Evolutionary conservation across 2,329 filamentous ascomycete genomes (phyloP).

Genomic region (Bipolaris victoriae): DNA sequence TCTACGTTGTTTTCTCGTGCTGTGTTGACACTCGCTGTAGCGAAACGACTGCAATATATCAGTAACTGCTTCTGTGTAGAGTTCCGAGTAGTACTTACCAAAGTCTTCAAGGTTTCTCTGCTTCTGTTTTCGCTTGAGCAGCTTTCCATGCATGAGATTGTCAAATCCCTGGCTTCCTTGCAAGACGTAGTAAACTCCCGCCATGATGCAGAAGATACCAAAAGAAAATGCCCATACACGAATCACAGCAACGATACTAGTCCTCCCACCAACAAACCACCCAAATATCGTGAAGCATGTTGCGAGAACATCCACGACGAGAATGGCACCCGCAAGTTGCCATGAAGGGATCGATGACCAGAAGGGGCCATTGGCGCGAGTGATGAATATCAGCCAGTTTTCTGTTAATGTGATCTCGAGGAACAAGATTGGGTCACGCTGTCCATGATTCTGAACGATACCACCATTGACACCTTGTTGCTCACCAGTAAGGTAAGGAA

Average conservation of each 20-base stretch:
- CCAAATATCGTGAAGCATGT: slow-evolving; percentile 87
- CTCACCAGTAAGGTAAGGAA: slow-evolving; percentile 52
- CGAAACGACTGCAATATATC: slow-evolving; percentile 73
- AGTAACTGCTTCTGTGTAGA: slow-evolving; percentile 45
- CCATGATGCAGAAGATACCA: slow-evolving; percentile 85
- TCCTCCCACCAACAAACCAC: slow-evolving; percentile 74
- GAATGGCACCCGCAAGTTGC: slow-evolving; percentile 79
- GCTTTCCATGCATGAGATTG: slow-evolving; percentile 92
- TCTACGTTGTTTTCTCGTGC: slow-evolving; percentile 84
- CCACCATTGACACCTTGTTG: slow-evolving; percentile 70
- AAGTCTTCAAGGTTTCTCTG: slow-evolving; percentile 89
- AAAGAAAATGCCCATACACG: slow-evolving; percentile 93
- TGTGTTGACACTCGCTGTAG: slow-evolving; percentile 89
- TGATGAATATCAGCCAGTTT: slow-evolving; percentile 98
- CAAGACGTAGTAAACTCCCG: slow-evolving; percentile 77
- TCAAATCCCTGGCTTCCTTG: slow-evolving; percentile 83
- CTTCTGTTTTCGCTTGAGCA: slow-evolving; percentile 79
- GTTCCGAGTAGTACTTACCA: slow-evolving; percentile 62
- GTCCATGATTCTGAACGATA: slow-evolving; percentile 89
- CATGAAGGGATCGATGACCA: slow-evolving; percentile 89
- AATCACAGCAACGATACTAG: slow-evolving; percentile 81
- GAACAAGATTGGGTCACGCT: slow-evolving; percentile 82
- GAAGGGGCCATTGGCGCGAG: slow-evolving; percentile 89
- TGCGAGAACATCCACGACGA: slow-evolving; percentile 81
- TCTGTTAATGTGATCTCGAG: slow-evolving; percentile 88